These are phyloP conservation scores for Mariannaea sp. DNA, from an alignment of 2,329 filamentous ascomycete genomes.

Conservation along the genomic window DNA sequence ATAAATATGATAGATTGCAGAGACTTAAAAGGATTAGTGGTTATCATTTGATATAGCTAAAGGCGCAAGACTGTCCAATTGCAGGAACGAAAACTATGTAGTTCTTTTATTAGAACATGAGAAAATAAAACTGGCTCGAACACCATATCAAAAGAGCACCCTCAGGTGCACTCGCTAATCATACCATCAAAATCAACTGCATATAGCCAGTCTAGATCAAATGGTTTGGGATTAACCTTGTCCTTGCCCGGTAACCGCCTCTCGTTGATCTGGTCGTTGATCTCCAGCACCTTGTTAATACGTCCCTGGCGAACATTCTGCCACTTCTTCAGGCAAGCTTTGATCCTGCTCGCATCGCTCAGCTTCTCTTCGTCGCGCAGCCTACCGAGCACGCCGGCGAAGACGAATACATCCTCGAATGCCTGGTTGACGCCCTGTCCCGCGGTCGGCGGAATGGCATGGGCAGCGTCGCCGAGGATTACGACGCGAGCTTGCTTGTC, in stretches of 20 bases:
- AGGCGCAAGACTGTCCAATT: too few relatives aligned
- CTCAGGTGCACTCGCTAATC: slow-evolving; percentile 34
- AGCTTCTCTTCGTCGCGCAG: slow-evolving; percentile 23
- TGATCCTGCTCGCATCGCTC: slow-evolving; percentile 33
- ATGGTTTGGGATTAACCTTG: slow-evolving; percentile 31
- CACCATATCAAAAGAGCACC: neutral
- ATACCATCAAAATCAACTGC: slow-evolving; percentile 44
- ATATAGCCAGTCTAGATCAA: slow-evolving; percentile 52
- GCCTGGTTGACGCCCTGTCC: slow-evolving; percentile 54
- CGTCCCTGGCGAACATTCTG: slow-evolving; percentile 53
- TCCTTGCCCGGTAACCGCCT: slow-evolving; percentile 49
- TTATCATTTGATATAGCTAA: too few relatives aligned
- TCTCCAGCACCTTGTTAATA: slow-evolving; percentile 51
- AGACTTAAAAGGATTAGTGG: too few relatives aligned
- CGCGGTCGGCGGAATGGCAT: slow-evolving; percentile 53
- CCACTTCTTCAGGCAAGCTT: slow-evolving; percentile 43
- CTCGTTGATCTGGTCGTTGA: slow-evolving; percentile 55
- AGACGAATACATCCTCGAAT: slow-evolving; percentile 55
- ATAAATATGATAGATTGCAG: too few relatives aligned
- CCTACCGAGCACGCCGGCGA: slow-evolving; percentile 46
- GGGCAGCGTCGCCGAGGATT: slow-evolving; percentile 54
- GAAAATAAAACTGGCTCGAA: neutral
- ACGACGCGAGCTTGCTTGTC: slow-evolving; percentile 42
- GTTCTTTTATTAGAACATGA: too few relatives aligned
- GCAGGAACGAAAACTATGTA: too few relatives aligned